Conservation (phyloP, 179 eudicot species). For the Beta corolliflora region DNA sequence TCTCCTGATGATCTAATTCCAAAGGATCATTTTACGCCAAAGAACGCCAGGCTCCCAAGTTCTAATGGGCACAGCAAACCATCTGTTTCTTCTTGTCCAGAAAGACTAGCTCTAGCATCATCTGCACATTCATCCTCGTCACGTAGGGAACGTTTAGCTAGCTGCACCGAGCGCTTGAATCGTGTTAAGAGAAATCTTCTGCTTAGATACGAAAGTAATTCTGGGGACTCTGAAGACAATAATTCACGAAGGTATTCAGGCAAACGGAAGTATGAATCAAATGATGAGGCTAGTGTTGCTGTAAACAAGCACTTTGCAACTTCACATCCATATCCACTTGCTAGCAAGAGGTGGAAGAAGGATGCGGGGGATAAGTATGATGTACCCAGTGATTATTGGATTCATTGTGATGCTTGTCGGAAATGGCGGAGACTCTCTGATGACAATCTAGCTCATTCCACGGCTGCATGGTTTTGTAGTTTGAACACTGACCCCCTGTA, state of each 20-base stretch:
- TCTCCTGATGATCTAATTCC: constrained; percentile 54
- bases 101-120: constrained; percentile 30
- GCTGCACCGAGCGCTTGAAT: constrained; percentile 46
- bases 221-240: constrained; percentile 29
- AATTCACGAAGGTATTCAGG: constrained; percentile 27
- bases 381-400: constrained; percentile 68
- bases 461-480: constrained; percentile 90
- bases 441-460: constrained; percentile 40
- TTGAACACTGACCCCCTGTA: constrained; percentile 70
- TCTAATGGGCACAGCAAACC: constrained; percentile 28
- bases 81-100: constrained; percentile 34
- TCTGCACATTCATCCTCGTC: constrained; percentile 30
- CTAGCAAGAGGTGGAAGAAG: constrained; percentile 45
- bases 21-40: constrained; percentile 31
- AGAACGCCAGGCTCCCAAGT: constrained; percentile 23
- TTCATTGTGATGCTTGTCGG: constrained; percentile 88
- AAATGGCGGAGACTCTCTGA: constrained; percentile 85
- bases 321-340: constrained; percentile 24
- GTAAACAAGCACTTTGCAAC: constrained; percentile 26
- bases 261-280: constrained; percentile 50
- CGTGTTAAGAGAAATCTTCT: constrained; percentile 62
- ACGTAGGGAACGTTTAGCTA: constrained; percentile 31
- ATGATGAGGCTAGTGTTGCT: constrained; percentile 18
- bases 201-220: constrained; percentile 40
- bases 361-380: constrained; percentile 25